Conservation (phyloP, 2,329 filamentous ascomycete species). For the Epichloe coenophiala region DNA sequence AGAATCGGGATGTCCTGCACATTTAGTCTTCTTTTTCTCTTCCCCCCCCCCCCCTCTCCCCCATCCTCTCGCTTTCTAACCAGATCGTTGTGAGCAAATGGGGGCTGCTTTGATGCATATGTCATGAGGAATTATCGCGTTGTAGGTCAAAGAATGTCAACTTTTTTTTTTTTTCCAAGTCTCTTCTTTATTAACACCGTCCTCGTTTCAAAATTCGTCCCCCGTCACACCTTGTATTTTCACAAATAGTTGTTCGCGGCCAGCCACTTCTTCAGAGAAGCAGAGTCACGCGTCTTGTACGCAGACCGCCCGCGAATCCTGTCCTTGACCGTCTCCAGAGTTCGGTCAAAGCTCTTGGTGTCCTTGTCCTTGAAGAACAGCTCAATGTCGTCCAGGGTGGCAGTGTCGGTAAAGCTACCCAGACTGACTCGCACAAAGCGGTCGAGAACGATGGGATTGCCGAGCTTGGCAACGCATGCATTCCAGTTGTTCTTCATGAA, state of each 20-base stretch:
- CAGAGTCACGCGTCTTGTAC: constrained; percentile 67
- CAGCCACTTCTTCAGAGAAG: constrained; percentile 68
- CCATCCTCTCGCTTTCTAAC: too few relatives aligned
- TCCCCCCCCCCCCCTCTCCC: too few relatives aligned
- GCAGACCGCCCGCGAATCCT: constrained; percentile 71
- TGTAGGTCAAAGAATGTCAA: too few relatives aligned
- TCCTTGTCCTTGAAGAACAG: constrained; percentile 80
- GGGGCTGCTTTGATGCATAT: not conserved
- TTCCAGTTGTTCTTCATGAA: constrained; percentile 80
- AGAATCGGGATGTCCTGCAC: constrained; percentile 12
- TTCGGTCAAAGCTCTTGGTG: constrained; percentile 73
- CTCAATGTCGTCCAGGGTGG: constrained; percentile 61
- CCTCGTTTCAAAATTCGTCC: not conserved
- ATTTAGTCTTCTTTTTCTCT: constrained; percentile 8
- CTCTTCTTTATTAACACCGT: not conserved
- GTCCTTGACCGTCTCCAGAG: constrained; percentile 73
- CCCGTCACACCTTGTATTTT: constrained; percentile 3
- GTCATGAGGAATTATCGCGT: not conserved
- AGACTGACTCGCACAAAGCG: constrained; percentile 71
- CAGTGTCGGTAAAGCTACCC: constrained; percentile 61
- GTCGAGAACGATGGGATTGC: constrained; percentile 78
- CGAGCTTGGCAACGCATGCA: constrained; percentile 55
- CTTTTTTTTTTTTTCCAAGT: not conserved
- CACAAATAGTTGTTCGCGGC: constrained; percentile 31
- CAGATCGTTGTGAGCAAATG: too few relatives aligned